phyloP scores from a whole-genome alignment of 2,329 filamentous ascomycete genomes.

The Phaeosphaeriaceae sp. region DNA sequence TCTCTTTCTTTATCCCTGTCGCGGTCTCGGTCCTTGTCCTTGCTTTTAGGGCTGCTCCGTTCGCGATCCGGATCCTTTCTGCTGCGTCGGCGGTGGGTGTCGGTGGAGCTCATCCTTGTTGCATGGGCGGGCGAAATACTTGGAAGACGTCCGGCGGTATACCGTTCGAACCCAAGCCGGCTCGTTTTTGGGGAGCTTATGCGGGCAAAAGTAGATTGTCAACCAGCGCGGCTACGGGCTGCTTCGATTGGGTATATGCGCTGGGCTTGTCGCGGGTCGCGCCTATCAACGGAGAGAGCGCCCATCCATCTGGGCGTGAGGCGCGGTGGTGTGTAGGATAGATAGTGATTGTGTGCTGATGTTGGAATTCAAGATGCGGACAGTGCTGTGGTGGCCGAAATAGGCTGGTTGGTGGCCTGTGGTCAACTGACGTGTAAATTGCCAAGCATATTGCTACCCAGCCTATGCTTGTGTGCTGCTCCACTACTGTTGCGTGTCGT shows the following conservation, averaged over 20 bases:
- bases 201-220: slow-evolving; percentile 18
- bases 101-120: slow-evolving; percentile 41
- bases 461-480: too few relatives aligned
- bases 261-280: slow-evolving; percentile 31
- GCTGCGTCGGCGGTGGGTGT: slow-evolving; percentile 47
- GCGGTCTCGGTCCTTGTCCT: slow-evolving; percentile 35
- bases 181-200: slow-evolving; percentile 18
- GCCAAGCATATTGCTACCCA: background rate
- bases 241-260: slow-evolving; percentile 36
- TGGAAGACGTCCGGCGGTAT: slow-evolving; percentile 25
- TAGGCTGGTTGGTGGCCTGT: slow-evolving; percentile 10
- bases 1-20: slow-evolving; percentile 27
- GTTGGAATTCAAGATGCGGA: background rate
- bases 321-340: slow-evolving; percentile 16
- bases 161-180: slow-evolving; percentile 21
- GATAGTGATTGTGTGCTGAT: background rate
- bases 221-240: slow-evolving; percentile 37
- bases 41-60: slow-evolving; percentile 28
- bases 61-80: slow-evolving; percentile 42
- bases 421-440: slow-evolving; percentile 1
- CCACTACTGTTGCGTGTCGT: too few relatives aligned
- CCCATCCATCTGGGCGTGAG: slow-evolving; percentile 33
- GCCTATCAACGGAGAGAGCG: slow-evolving; percentile 40
- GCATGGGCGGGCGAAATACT: slow-evolving; percentile 16
- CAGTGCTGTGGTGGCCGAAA: background rate